Evolutionary conservation across 352 stramenopile species (phyloP).

Genomic region (Phytophthora pini): DNA sequence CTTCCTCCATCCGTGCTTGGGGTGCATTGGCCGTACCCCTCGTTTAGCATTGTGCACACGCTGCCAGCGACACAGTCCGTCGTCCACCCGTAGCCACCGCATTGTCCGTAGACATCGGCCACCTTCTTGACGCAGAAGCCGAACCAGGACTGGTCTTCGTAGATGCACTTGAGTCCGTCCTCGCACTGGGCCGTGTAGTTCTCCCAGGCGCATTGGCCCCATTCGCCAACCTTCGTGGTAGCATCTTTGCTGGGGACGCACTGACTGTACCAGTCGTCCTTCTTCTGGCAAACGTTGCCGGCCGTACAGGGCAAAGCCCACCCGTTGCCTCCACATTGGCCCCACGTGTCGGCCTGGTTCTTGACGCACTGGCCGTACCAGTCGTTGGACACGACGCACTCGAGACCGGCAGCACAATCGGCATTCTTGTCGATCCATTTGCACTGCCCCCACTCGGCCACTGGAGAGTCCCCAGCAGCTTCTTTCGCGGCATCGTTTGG

Average conservation of each 20-base stretch:
- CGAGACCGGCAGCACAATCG: slow-evolving; percentile 15
- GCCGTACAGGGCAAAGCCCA: too few relatives aligned
- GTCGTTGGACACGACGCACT: slow-evolving; percentile 10
- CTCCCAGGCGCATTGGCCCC: slow-evolving; percentile 25
- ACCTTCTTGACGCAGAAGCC: slow-evolving; percentile 30
- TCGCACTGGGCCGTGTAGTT: slow-evolving; percentile 16
- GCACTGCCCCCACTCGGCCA: slow-evolving; percentile 20
- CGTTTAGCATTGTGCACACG: slow-evolving; percentile 7
- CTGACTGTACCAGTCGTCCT: too few relatives aligned
- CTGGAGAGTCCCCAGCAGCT: background rate
- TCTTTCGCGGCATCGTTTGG: too few relatives aligned
- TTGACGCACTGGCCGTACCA: too few relatives aligned
- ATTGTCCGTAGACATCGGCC: slow-evolving; percentile 24
- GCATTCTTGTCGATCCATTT: slow-evolving; percentile 26
- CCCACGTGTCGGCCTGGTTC: too few relatives aligned
- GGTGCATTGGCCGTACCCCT: slow-evolving; percentile 19
- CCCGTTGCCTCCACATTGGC: too few relatives aligned
- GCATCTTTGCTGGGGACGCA: slow-evolving; percentile 6
- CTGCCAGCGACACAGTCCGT: slow-evolving; percentile 20
- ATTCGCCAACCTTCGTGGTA: slow-evolving; percentile 22
- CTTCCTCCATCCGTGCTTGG: slow-evolving; percentile 16
- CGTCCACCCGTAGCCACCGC: slow-evolving; percentile 27
- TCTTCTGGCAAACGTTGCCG: too few relatives aligned
- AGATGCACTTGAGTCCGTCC: slow-evolving; percentile 28
- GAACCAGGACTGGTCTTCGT: slow-evolving; percentile 4